Conservation (phyloP, 2,329 filamentous ascomycete species). For the Mariannaea elegans region DNA sequence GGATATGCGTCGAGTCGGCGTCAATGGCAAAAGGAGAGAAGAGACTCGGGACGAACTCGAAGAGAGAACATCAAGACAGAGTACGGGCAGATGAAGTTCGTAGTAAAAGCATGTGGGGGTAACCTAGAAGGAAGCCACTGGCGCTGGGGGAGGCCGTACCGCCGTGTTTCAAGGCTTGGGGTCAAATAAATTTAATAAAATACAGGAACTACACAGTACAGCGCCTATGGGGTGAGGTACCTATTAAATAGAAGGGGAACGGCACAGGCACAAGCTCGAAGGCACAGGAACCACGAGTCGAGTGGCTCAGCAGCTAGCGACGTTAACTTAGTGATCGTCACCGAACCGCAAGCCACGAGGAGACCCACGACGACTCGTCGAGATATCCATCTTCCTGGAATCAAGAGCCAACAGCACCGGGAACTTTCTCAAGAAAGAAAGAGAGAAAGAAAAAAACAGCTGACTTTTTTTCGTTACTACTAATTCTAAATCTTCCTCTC, state of each 20-base stretch:
- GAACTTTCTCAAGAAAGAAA: neutral
- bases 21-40: constrained; percentile 32
- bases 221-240: too few species aligned
- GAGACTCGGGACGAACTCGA: constrained; percentile 19
- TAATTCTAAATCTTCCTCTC: neutral
- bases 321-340: too few species aligned
- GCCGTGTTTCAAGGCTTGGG: neutral
- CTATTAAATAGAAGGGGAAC: neutral
- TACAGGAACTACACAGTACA: too few species aligned
- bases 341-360: neutral
- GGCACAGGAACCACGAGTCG: neutral
- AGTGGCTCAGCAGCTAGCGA: too few species aligned
- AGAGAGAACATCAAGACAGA: constrained; percentile 19
- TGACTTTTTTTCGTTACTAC: neutral
- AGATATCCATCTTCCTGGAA: too few species aligned
- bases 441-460: constrained; percentile 4
- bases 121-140: neutral
- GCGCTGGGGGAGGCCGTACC: neutral
- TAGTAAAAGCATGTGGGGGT: neutral
- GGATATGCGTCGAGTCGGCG: constrained; percentile 13
- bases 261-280: neutral
- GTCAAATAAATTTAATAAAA: too few species aligned
- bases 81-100: neutral
- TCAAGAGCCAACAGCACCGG: too few species aligned
- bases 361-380: too few species aligned